phyloP scores from a whole-genome alignment of 2,329 filamentous ascomycete genomes.

The Lachnellula cervina region DNA sequence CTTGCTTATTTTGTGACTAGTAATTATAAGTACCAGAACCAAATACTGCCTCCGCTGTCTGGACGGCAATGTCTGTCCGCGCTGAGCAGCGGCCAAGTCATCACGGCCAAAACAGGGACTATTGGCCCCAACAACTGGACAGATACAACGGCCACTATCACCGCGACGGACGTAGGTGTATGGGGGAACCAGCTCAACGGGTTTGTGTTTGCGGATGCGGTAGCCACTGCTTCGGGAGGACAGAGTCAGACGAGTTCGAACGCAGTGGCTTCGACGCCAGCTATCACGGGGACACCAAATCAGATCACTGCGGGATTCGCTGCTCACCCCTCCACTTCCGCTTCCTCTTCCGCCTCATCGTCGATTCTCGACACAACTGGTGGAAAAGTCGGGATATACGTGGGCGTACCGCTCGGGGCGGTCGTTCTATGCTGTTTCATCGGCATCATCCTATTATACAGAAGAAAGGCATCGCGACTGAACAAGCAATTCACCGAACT shows the following conservation, averaged over 20 bases:
- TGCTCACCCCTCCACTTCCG: background rate
- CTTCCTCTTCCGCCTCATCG: background rate
- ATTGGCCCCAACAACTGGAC: background rate
- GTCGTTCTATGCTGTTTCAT: background rate
- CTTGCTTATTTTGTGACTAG: background rate
- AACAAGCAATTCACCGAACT: background rate
- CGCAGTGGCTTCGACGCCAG: background rate
- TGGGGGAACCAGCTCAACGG: slow-evolving; percentile 4
- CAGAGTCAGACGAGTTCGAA: background rate
- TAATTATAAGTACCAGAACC: slow-evolving; percentile 1
- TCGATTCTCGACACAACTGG: background rate
- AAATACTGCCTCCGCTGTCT: background rate
- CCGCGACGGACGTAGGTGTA: background rate
- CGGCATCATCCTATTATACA: background rate
- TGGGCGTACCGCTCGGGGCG: background rate
- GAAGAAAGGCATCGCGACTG: background rate
- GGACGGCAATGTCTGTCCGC: slow-evolving; percentile 2
- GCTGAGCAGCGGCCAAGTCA: slow-evolving; percentile 3
- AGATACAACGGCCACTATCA: slow-evolving; percentile 1
- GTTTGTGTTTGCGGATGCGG: background rate
- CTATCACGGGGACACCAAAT: background rate
- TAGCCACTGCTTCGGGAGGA: background rate
- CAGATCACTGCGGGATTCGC: no score
- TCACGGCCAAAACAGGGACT: background rate
- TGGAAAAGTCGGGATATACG: background rate